Conservation (phyloP, 257 asterid genomes). For the Solanum ossicruentum region DNA sequence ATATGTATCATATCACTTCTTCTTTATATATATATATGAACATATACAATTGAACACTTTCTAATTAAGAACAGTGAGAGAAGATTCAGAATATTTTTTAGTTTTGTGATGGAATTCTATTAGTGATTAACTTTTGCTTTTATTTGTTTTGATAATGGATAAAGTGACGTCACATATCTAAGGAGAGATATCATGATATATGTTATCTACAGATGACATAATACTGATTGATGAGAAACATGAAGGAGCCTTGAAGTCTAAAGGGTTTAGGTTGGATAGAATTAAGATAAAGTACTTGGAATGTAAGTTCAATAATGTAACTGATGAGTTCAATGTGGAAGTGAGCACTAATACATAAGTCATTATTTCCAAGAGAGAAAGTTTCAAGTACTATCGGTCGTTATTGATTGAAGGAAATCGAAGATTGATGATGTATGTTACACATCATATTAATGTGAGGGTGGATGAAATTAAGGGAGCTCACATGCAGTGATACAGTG, state of each 20-base stretch:
- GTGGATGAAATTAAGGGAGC: neutral
- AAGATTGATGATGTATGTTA: neutral
- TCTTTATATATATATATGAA: neutral
- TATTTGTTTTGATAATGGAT: neutral
- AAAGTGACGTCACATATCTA: neutral
- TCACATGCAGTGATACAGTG: neutral
- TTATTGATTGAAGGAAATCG: neutral
- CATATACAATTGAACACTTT: too few species aligned
- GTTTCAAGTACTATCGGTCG: neutral
- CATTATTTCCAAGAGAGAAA: neutral
- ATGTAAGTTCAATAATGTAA: neutral
- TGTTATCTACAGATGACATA: too few species aligned
- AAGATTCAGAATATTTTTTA: too few species aligned
- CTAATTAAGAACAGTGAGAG: neutral
- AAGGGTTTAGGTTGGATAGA: neutral
- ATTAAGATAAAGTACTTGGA: neutral
- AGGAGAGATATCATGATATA: neutral
- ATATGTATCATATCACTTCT: neutral
- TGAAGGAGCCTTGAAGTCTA: neutral
- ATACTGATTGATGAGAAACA: neutral
- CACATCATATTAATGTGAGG: neutral
- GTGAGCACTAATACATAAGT: neutral
- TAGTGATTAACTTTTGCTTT: neutral
- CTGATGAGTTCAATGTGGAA: neutral
- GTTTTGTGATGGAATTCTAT: too few species aligned